Conservation (phyloP, 2,329 filamentous ascomycete genomes). For the Lasiodiplodia sp. region DNA sequence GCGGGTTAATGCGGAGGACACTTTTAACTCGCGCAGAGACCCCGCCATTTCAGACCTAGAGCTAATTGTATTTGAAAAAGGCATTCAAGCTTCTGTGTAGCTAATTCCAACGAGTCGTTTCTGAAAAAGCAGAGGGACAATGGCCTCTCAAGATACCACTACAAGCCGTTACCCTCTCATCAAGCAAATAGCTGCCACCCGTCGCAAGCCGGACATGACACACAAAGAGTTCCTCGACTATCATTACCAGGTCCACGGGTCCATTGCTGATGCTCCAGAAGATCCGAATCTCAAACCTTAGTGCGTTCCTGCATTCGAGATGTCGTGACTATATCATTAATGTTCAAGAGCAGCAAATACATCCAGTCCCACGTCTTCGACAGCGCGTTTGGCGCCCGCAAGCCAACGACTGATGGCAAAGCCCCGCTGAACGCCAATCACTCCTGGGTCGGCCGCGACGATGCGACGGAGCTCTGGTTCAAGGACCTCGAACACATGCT, state of each 20-base stretch:
- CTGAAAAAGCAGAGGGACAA: background rate
- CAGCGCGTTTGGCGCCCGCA: background rate
- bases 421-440: background rate
- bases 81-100: background rate
- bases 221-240: conserved; percentile 5
- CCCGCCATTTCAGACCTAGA: background rate
- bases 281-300: background rate
- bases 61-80: background rate
- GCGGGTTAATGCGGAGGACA: background rate
- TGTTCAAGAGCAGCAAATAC: background rate
- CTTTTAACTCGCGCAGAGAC: background rate
- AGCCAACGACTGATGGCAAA: too few relatives aligned
- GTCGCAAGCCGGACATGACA: conserved; percentile 3
- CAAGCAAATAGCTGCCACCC: conserved; percentile 10
- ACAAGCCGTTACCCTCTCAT: background rate
- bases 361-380: conserved; percentile 3
- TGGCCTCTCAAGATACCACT: background rate
- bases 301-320: background rate
- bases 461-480: conserved; percentile 6
- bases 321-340: background rate
- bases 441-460: background rate
- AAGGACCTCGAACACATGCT: conserved; percentile 4
- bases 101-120: background rate
- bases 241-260: background rate
- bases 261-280: conserved; percentile 1